These are phyloP conservation scores for Eutrema heterophyllum DNA, from an alignment of 345 rosid genomes.

Conservation along the genomic window DNA sequence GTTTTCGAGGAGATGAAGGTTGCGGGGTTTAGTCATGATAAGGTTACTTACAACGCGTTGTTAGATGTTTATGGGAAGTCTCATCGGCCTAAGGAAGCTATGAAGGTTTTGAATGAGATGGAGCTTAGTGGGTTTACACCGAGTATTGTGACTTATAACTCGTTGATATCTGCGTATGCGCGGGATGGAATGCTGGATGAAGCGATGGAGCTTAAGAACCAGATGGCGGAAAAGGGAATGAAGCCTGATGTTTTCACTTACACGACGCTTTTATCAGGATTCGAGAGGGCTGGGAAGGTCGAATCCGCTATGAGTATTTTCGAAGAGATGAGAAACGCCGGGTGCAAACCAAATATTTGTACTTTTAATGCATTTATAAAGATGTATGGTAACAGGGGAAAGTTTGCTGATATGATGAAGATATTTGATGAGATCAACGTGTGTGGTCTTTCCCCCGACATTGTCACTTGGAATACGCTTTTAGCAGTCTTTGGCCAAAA, in stretches of 20 bases:
- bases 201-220: slow-evolving; percentile 70
- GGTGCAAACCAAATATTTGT: slow-evolving; percentile 88
- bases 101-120: slow-evolving; percentile 83
- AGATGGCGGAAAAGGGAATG: slow-evolving; percentile 64
- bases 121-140: slow-evolving; percentile 61
- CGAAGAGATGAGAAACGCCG: slow-evolving; percentile 71
- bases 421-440: slow-evolving; percentile 74
- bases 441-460: slow-evolving; percentile 61
- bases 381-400: slow-evolving; percentile 90
- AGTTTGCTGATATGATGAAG: slow-evolving; percentile 88
- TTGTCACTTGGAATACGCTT: slow-evolving; percentile 94
- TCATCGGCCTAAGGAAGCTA: slow-evolving; percentile 75
- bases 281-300: slow-evolving; percentile 82
- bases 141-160: slow-evolving; percentile 73
- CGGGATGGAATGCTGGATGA: slow-evolving; percentile 72
- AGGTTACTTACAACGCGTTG: slow-evolving; percentile 75
- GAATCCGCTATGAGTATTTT: slow-evolving; percentile 69
- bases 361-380: slow-evolving; percentile 90
- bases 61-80: slow-evolving; percentile 93
- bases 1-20: slow-evolving; percentile 69
- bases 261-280: slow-evolving; percentile 86
- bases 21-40: slow-evolving; percentile 71
- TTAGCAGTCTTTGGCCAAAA: slow-evolving; percentile 91
- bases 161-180: slow-evolving; percentile 79
- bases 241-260: slow-evolving; percentile 93